phyloP scores from a whole-genome alignment of 345 rosid genomes.

The Gynandropsis gynandra region DNA sequence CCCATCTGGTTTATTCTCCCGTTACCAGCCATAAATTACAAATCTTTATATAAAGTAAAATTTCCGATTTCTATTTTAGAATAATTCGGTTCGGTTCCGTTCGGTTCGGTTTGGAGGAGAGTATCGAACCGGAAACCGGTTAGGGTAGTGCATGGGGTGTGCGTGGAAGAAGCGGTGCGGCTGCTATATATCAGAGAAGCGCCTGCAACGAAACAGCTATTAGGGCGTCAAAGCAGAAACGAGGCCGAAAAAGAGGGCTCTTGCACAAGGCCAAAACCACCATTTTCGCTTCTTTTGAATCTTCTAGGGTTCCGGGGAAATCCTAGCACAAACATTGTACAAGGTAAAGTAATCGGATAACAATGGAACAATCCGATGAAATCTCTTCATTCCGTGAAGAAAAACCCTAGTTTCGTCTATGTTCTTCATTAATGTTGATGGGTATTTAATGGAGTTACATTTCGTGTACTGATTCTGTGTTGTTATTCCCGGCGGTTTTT shows the following conservation, averaged over 20 bases:
- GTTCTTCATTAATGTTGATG: slow-evolving; percentile 9
- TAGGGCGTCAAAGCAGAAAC: slow-evolving; percentile 27
- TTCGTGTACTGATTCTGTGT: background rate
- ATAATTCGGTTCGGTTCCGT: too few relatives aligned
- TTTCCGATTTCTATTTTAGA: background rate
- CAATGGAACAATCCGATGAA: background rate
- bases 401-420: slow-evolving; percentile 18
- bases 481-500: background rate
- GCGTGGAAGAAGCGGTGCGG: slow-evolving; percentile 31
- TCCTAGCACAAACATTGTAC: slow-evolving; percentile 12
- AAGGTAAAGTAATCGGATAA: slow-evolving; percentile 13
- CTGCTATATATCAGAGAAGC: slow-evolving; percentile 28
- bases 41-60: background rate
- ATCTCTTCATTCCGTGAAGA: too few relatives aligned
- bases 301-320: slow-evolving; percentile 19
- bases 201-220: slow-evolving; percentile 11
- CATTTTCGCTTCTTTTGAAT: slow-evolving; percentile 13
- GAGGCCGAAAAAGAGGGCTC: slow-evolving; percentile 31
- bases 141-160: slow-evolving; percentile 30
- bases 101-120: background rate
- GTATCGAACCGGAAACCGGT: slow-evolving; percentile 20
- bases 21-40: background rate
- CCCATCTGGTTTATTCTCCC: background rate
- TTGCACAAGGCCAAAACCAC: slow-evolving; percentile 21
- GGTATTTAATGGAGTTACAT: background rate